Conservation (phyloP, 2,329 filamentous ascomycete species). For the Cadophora malorum region DNA sequence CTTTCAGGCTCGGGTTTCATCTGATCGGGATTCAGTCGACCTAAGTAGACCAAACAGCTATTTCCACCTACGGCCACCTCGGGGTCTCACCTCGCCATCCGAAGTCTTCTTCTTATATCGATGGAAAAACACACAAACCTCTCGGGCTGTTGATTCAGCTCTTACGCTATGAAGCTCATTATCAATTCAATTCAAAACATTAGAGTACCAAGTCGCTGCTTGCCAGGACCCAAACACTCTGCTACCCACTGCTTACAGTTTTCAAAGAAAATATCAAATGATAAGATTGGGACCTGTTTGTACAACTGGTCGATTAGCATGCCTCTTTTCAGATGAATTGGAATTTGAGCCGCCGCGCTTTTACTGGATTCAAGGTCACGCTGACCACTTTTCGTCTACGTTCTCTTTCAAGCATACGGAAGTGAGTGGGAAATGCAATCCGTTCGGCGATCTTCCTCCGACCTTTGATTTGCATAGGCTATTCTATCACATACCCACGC, state of each 20-base stretch:
- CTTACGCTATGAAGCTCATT: not conserved
- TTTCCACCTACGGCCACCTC: not conserved
- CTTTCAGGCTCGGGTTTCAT: constrained; percentile 6
- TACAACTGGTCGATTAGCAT: not conserved
- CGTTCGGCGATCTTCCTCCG: not conserved
- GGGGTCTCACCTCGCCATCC: not conserved
- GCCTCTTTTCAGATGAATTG: too few relatives aligned
- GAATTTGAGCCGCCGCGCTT: not conserved
- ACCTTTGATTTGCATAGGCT: not conserved
- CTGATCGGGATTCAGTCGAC: not conserved
- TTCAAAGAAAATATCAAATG: not conserved
- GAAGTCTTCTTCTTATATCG: not conserved
- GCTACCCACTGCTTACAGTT: not conserved
- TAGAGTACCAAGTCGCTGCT: not conserved
- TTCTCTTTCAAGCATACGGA: not conserved
- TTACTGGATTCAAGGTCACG: not conserved
- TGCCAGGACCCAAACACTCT: not conserved
- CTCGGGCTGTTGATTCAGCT: not conserved
- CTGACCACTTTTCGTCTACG: not conserved
- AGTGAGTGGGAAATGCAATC: not conserved
- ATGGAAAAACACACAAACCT: not conserved
- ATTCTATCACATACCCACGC: not conserved
- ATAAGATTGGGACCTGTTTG: not conserved
- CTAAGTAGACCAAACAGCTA: not conserved
- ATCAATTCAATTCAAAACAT: not conserved